A percentile compares a stretch with the other conserved stretches of the same genome.
These are phyloP conservation scores for Pseudocercospora ulei DNA, from an alignment of 2,329 filamentous ascomycete species.

Conservation along the genomic window DNA sequence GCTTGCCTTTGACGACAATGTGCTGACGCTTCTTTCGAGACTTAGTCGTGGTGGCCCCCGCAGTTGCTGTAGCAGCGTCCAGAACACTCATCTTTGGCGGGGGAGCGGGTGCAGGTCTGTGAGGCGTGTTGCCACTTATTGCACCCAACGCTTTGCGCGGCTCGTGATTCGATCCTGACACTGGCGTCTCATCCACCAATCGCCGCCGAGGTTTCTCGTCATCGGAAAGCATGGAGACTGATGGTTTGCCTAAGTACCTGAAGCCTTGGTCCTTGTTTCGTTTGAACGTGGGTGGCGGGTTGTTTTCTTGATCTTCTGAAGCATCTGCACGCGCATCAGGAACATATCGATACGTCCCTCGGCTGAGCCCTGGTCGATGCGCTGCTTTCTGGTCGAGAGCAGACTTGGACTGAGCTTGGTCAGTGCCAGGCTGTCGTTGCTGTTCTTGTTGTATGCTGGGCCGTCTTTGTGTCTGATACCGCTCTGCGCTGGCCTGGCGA, in stretches of 20 bases:
- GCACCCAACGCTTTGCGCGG: conserved; percentile 43
- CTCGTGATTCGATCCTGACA: conserved; percentile 31
- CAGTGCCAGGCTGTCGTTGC: conserved; percentile 25
- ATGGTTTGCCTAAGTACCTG: conserved; percentile 47
- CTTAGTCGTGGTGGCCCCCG: conserved; percentile 69
- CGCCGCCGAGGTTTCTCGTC: conserved; percentile 40
- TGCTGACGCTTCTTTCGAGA: conserved; percentile 68
- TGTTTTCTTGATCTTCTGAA: conserved; percentile 73
- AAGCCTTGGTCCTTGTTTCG: conserved; percentile 49
- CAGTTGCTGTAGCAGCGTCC: conserved; percentile 78
- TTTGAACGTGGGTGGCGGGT: conserved; percentile 60
- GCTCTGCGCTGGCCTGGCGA: conserved; percentile 31
- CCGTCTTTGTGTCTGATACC: conserved; percentile 22
- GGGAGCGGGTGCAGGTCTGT: conserved; percentile 62
- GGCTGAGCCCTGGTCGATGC: conserved; percentile 34
- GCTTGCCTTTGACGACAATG: conserved; percentile 79
- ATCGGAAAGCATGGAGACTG: conserved; percentile 46
- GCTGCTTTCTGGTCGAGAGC: conserved; percentile 30
- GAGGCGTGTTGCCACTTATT: conserved; percentile 61
- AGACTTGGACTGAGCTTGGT: conserved; percentile 22
- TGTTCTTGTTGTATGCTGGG: conserved; percentile 22
- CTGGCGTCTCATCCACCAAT: conserved; percentile 36
- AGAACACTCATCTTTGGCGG: conserved; percentile 94
- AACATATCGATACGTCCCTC: conserved; percentile 42
- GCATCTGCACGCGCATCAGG: conserved; percentile 51